A percentile compares a stretch with the other conserved stretches of the same genome.
Conservation (phyloP, 2,329 filamentous ascomycete genomes). For the Ophiobolus disseminans region DNA sequence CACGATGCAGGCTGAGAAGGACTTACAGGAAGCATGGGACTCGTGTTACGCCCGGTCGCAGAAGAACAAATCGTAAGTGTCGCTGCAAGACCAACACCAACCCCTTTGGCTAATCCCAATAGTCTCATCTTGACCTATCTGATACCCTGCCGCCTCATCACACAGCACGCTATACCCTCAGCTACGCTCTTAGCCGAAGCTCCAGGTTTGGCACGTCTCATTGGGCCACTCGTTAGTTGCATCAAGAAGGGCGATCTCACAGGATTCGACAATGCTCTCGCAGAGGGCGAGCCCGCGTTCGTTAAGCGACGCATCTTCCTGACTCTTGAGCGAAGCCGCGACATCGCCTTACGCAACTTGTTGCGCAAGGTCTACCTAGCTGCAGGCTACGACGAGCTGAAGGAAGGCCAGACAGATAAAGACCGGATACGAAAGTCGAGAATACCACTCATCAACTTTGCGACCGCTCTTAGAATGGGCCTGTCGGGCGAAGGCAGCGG, state of each 20-base stretch:
- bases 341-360: constrained; percentile 90
- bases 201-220: constrained; percentile 77
- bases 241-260: constrained; percentile 84
- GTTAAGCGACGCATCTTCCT: constrained; percentile 93
- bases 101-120: constrained; percentile 11
- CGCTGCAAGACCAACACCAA: background rate
- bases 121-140: constrained; percentile 93
- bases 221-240: constrained; percentile 76
- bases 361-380: constrained; percentile 89
- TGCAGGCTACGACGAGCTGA: constrained; percentile 77
- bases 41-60: constrained; percentile 76
- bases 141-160: constrained; percentile 90
- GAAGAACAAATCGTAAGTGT: constrained; percentile 78
- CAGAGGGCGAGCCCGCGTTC: constrained; percentile 86
- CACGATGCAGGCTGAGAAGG: constrained; percentile 35
- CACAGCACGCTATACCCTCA: constrained; percentile 82
- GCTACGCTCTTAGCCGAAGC: constrained; percentile 73
- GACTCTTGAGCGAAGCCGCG: constrained; percentile 88
- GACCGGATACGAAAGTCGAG: constrained; percentile 73
- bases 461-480: constrained; percentile 79
- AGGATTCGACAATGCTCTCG: constrained; percentile 82
- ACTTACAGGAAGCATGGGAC: constrained; percentile 81
- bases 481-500: constrained; percentile 61
- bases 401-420: constrained; percentile 69
- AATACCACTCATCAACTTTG: constrained; percentile 83